Conservation (phyloP, 1,284 basidiomycete species). For the Marasmius tenuissimus region DNA sequence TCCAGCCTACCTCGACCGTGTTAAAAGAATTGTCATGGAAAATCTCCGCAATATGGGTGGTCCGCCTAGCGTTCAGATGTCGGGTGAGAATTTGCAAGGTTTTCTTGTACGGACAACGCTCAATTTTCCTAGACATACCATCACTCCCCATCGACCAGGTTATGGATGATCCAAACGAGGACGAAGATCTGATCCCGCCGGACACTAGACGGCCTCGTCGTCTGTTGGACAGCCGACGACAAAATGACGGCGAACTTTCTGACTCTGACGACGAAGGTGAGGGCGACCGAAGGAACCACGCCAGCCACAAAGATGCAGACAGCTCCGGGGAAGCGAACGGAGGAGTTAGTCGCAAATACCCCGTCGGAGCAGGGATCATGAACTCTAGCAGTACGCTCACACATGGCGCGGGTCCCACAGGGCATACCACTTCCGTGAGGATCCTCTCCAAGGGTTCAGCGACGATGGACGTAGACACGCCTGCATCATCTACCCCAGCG, state of each 20-base stretch:
- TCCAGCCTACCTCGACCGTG: constrained; percentile 88
- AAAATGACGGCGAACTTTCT: constrained; percentile 79
- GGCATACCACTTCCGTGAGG: constrained; percentile 55
- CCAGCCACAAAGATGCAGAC: constrained; percentile 53
- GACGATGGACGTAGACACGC: constrained; percentile 50
- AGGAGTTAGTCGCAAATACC: constrained; percentile 55
- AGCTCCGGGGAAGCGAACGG: constrained; percentile 38
- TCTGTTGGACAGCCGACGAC: constrained; percentile 71
- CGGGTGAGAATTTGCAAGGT: constrained; percentile 47
- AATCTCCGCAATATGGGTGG: constrained; percentile 83
- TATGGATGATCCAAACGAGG: constrained; percentile 76
- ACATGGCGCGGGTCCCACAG: constrained; percentile 73
- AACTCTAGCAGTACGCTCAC: constrained; percentile 56
- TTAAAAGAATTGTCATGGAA: constrained; percentile 91
- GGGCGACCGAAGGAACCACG: constrained; percentile 70
- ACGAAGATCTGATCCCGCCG: constrained; percentile 78
- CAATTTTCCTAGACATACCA: constrained; percentile 62
- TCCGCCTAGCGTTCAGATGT: constrained; percentile 89
- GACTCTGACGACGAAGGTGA: constrained; percentile 89
- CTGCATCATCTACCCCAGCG: constrained; percentile 11
- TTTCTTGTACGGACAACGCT: background rate
- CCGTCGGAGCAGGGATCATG: constrained; percentile 69
- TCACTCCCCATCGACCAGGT: constrained; percentile 75
- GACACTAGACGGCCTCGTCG: constrained; percentile 74
- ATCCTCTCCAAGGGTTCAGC: constrained; percentile 37